These are phyloP conservation scores for Irpex lacteus DNA, from an alignment of 1,284 basidiomycete genomes.

Conservation along the genomic window DNA sequence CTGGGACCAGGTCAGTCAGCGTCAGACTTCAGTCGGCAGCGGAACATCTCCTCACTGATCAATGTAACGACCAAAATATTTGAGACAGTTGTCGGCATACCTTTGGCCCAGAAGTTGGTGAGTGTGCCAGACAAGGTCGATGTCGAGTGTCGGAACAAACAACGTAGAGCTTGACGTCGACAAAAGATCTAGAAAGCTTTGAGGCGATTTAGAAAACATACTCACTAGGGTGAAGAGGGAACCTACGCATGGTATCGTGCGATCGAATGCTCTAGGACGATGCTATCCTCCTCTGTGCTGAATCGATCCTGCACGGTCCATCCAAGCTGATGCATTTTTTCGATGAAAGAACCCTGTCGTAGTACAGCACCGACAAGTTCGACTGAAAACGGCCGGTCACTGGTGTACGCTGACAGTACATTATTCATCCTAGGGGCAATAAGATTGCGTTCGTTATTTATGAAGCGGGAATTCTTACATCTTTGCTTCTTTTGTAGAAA, in stretches of 20 bases:
- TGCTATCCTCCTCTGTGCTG: conserved; percentile 16
- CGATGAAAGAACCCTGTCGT: conserved; percentile 15
- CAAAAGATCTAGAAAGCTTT: conserved; percentile 19
- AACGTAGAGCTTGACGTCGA: conserved; percentile 11
- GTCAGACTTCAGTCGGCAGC: not conserved
- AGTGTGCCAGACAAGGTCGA: conserved; percentile 18
- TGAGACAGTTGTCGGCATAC: conserved; percentile 10
- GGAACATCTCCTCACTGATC: conserved; percentile 8
- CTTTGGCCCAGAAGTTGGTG: conserved; percentile 11
- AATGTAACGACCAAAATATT: conserved; percentile 9
- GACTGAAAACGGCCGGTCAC: conserved; percentile 18
- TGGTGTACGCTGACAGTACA: conserved; percentile 17
- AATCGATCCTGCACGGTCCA: conserved; percentile 22
- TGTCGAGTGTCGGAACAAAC: conserved; percentile 19
- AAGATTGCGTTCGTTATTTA: not conserved
- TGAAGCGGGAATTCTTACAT: not conserved
- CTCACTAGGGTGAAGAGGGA: not conserved
- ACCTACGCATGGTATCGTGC: conserved; percentile 23
- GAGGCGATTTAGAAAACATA: not conserved
- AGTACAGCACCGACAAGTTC: conserved; percentile 19
- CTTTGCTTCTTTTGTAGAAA: not conserved
- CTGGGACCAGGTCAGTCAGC: conserved; percentile 3
- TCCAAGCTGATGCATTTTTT: conserved; percentile 22
- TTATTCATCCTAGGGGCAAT: conserved; percentile 4
- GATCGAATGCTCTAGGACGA: conserved; percentile 19